A percentile compares a stretch with the other conserved stretches of the same genome.
Conservation (phyloP, 2,329 filamentous ascomycete species). For the Coniella vitis region DNA sequence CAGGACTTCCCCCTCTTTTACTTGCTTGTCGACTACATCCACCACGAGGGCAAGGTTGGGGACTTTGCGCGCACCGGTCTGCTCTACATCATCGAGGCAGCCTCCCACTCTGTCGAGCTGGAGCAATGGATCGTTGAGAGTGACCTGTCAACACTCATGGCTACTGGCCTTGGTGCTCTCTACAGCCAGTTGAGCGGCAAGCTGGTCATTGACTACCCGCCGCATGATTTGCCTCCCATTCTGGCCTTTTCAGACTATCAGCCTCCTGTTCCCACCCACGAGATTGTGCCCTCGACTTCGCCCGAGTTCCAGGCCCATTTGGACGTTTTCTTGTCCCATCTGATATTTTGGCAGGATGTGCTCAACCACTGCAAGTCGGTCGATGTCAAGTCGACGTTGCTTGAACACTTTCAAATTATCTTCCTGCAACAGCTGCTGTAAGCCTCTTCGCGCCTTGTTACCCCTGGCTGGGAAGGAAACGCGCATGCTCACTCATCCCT, state of each 20-base stretch:
- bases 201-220: conserved; percentile 71
- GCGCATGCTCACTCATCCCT: conserved; percentile 10
- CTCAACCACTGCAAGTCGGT: conserved; percentile 88
- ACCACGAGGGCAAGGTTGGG: conserved; percentile 87
- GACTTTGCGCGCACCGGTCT: conserved; percentile 94
- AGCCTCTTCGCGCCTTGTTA: conserved; percentile 25
- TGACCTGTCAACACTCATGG: conserved; percentile 94
- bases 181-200: conserved; percentile 66
- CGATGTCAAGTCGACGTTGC: conserved; percentile 84
- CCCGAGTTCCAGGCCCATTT: conserved; percentile 77
- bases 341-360: conserved; percentile 97
- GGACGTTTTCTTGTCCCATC: conserved; percentile 87
- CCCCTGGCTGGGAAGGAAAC: too few species aligned
- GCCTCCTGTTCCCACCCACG: conserved; percentile 60
- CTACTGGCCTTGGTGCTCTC: conserved; percentile 79
- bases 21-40: conserved; percentile 90
- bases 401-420: conserved; percentile 95
- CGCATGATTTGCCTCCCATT: conserved; percentile 71
- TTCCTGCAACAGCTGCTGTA: conserved; percentile 92
- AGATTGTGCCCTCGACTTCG: conserved; percentile 68
- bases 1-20: conserved; percentile 96
- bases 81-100: conserved; percentile 91
- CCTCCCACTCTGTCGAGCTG: conserved; percentile 71
- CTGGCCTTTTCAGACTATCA: conserved; percentile 85
- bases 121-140: conserved; percentile 98